Evolutionary conservation across 495 filamentous ascomycete species (phyloP), one percentile per base, ranked within the genome.

Genomic region (Penicillium taxi): DNA sequence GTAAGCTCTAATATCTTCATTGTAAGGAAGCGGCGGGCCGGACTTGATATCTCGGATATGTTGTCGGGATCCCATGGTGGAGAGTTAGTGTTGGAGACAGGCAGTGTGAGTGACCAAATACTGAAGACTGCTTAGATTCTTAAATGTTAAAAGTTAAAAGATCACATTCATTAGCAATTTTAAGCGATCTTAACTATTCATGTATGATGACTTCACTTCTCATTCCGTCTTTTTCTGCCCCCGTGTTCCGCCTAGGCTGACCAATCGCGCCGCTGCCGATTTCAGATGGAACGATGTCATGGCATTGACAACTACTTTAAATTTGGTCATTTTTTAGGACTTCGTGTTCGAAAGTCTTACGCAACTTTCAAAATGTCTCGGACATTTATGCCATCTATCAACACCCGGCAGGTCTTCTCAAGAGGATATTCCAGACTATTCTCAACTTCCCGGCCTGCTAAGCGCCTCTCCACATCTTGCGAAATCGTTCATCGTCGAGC

Each of bases 1-100:
- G 35, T 59, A 57, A 7, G 58, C 56, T 44, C 56, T 54, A 47
- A 56, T 59, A 63, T 66, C 62, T 39, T 68, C 59, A 19, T 44
- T 28, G 35, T 66, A 58, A 21, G 55, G 39, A 42, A 59, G 63
- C 35, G 56, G 60, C 36, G 56, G 45, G 1, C 53, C 53, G 15
- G 35, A 42, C 32, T 54, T 55, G 36, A 58, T 49, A 22, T 54
- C 47, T 15, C 44, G 45, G n/a, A 56, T 26, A 37, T 57, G 60
- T 27, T 55, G 55, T 17, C 44, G 47, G 15, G 62, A 56, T 18
- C 50, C 55, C 59, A 61, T 57, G 14, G 13, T 28, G 25, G 12
- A 5, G 14, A 9, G 21, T 4, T 2, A 17, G 25, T 6, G 9
- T 23, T 5, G 13, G 26, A 42, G 31, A 21, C 9, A n/a, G 11